These are phyloP conservation scores for Litsea cubeba DNA, from an alignment of 164 flowering plant species.

Conservation along the genomic window DNA sequence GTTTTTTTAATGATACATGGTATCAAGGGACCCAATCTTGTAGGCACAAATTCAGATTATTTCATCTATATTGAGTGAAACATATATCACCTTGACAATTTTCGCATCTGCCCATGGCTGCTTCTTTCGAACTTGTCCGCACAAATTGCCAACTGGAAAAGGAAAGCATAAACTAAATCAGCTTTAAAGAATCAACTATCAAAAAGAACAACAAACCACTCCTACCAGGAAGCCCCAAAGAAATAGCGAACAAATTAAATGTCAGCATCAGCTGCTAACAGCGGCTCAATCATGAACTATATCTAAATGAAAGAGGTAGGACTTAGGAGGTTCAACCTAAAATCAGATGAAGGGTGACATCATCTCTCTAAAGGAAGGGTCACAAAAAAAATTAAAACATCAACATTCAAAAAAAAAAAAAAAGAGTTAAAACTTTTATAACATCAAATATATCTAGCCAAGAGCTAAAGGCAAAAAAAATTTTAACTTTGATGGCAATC, in stretches of 20 bases:
- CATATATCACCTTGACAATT: conserved; percentile 63
- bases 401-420: too few relatives aligned
- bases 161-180: background rate
- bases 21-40: background rate
- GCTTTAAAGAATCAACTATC: conserved; percentile 5
- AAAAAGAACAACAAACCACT: background rate
- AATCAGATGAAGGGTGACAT: too few relatives aligned
- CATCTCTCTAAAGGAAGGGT: background rate
- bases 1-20: too few relatives aligned
- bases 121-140: conserved; percentile 63
- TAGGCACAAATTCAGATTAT: background rate
- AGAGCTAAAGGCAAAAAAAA: too few relatives aligned
- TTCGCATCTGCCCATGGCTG: conserved; percentile 95
- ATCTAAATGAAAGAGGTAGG: background rate
- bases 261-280: background rate
- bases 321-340: background rate
- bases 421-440: too few relatives aligned
- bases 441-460: too few relatives aligned
- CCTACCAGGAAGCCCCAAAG: background rate
- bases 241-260: background rate
- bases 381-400: background rate
- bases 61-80: background rate
- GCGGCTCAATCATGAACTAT: background rate
- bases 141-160: conserved; percentile 69
- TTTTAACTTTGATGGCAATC: too few relatives aligned